Evolutionary conservation across 768 basidiomycete species (phyloP), one percentile per base, ranked within the genome.

Genomic region (Amanita rimosa): DNA sequence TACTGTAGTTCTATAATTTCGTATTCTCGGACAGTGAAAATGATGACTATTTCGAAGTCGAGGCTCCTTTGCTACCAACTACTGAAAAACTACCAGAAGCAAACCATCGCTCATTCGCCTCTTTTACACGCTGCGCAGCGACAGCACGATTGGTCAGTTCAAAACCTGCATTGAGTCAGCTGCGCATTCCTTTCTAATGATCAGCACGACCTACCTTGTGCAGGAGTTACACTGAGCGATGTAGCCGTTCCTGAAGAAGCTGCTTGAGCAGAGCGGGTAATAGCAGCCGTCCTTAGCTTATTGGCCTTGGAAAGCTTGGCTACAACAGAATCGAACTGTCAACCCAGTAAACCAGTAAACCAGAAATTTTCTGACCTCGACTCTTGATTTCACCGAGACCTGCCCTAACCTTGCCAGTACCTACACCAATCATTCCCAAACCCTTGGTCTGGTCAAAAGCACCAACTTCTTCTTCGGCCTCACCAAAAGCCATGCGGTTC

Each of bases 401-500:
- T 10, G 92, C 92, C 47, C 96, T 74, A 45, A 99, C 86, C 63
- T 91, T 89, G 19, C 96, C 96, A 5, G 85, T 83, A 14, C 80
- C 72, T 46, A 74, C 74, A 34, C 93, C 92, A 53, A 98, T 89
- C 94, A 99, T 98, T 52, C 96, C 96, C 61, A 98, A 65, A 4
- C 96, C 96, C 70, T 91, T 89, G n/a, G 93, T 94, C 69, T 97
- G 83, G 67, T 96, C 96, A 57, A 91, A 94, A 27, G 93, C 89
- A 14, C 93, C 95, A 38, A 94, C 87, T 63, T 99, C 96, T 59
- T 94, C 85, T 60, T 98, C 96, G 1, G 84, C 85, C 64, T 95
- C 84, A 36, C 95, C 96, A 58, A 99, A 98, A 48, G 73, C 80
- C 86, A 98, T 87, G 41, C 96, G 81, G 63, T 99, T 99, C 67